phyloP scores from a whole-genome alignment of 768 basidiomycete genomes.

The Leccinum uliginosum region DNA sequence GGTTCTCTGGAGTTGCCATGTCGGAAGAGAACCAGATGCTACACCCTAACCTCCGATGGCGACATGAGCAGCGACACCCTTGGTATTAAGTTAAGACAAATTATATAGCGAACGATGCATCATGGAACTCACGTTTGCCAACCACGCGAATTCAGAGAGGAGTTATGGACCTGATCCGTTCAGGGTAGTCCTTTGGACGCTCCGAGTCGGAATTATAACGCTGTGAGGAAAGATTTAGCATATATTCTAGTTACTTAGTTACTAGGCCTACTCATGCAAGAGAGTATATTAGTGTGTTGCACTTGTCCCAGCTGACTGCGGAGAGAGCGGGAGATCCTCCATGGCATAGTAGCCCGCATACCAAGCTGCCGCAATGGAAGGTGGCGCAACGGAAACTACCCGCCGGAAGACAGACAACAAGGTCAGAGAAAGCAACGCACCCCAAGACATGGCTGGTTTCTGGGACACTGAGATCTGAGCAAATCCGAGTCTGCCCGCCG shows the following conservation, averaged over 20 bases:
- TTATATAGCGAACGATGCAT: neutral
- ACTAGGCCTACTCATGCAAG: slow-evolving; percentile 51
- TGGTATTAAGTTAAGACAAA: slow-evolving; percentile 17
- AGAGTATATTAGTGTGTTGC: slow-evolving; percentile 63
- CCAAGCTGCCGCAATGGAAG: slow-evolving; percentile 49
- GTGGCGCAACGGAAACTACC: neutral
- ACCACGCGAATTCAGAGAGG: slow-evolving; percentile 54
- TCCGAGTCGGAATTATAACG: slow-evolving; percentile 29
- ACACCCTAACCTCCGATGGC: slow-evolving; percentile 71
- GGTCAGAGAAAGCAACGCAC: neutral
- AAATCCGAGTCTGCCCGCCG: neutral
- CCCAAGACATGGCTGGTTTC: neutral
- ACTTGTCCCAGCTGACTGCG: slow-evolving; percentile 62
- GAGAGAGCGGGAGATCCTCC: slow-evolving; percentile 45
- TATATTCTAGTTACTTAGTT: no score
- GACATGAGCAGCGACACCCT: slow-evolving; percentile 55
- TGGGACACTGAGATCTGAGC: no score
- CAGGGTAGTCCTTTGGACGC: slow-evolving; percentile 29
- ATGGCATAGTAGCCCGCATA: slow-evolving; percentile 58
- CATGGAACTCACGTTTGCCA: slow-evolving; percentile 6
- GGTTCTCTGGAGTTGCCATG: slow-evolving; percentile 52
- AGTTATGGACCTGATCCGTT: slow-evolving; percentile 41
- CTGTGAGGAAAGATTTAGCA: slow-evolving; percentile 24
- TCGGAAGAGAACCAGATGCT: slow-evolving; percentile 57
- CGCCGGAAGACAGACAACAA: neutral